Evolutionary conservation across 2,329 filamentous ascomycete species (phyloP).

Genomic region (Apiospora koreana): DNA sequence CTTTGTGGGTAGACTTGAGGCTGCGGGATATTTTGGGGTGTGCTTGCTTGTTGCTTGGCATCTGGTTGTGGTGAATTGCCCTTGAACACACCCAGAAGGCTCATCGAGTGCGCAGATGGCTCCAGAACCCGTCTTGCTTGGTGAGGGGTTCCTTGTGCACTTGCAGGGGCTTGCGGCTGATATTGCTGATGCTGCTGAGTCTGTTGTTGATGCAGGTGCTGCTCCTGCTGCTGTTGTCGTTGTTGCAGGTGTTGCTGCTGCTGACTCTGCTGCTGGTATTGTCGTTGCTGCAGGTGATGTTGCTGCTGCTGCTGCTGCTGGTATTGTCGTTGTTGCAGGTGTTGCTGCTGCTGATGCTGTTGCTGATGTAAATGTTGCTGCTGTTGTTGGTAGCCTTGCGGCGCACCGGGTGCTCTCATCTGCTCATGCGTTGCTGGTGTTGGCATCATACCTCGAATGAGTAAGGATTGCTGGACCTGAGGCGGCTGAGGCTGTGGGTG

Average conservation of each 20-base stretch:
- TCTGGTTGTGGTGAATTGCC: conserved; percentile 28
- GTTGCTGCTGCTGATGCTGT: background rate
- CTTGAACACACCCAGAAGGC: conserved; percentile 44
- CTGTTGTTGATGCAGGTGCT: conserved; percentile 18
- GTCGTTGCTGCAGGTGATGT: conserved; percentile 29
- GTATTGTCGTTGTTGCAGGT: conserved; percentile 13
- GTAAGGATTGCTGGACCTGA: conserved; percentile 55
- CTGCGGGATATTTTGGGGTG: background rate
- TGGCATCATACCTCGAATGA: conserved; percentile 41
- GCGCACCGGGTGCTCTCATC: background rate
- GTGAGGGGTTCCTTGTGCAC: conserved; percentile 16
- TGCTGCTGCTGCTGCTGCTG: conserved; percentile 22
- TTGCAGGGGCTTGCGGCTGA: conserved; percentile 18
- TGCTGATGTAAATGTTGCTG: conserved; percentile 9
- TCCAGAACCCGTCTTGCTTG: conserved; percentile 20
- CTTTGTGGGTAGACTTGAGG: conserved; percentile 11
- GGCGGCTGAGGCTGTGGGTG: conserved; percentile 56
- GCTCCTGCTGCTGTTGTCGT: conserved; percentile 16
- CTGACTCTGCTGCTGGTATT: conserved; percentile 18
- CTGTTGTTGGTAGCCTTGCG: conserved; percentile 1
- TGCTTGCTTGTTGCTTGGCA: background rate
- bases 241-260: conserved; percentile 18
- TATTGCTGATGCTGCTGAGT: conserved; percentile 20
- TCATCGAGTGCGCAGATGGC: conserved; percentile 28
- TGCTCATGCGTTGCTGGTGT: conserved; percentile 36